phyloP scores from a whole-genome alignment of 2,329 filamentous ascomycete genomes.

The Hymenotorrendiella dingleyae region DNA sequence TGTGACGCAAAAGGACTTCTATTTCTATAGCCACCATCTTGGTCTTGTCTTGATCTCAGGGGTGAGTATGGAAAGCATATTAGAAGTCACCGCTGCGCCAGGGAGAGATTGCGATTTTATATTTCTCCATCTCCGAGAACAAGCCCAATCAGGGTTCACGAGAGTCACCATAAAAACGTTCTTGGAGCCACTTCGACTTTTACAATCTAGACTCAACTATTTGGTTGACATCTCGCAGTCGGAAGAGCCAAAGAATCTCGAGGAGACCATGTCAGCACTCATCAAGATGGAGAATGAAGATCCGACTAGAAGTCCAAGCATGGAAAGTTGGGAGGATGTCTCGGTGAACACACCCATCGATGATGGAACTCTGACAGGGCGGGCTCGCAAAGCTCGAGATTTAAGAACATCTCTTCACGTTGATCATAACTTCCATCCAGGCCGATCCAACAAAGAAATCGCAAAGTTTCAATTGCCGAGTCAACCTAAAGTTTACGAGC shows the following conservation, averaged over 20 bases:
- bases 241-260: conserved; percentile 60
- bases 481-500: conserved; percentile 77
- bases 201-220: conserved; percentile 79
- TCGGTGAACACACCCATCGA: conserved; percentile 55
- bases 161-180: conserved; percentile 87
- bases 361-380: conserved; percentile 42
- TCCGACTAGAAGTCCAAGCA: conserved; percentile 60
- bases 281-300: conserved; percentile 66
- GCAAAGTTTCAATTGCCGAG: conserved; percentile 74
- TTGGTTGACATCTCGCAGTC: conserved; percentile 75
- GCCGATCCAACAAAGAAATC: conserved; percentile 25
- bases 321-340: conserved; percentile 89
- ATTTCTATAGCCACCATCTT: conserved; percentile 94
- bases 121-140: conserved; percentile 62
- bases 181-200: conserved; percentile 75
- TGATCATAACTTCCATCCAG: conserved; percentile 53
- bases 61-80: conserved; percentile 67
- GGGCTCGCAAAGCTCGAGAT: conserved; percentile 40
- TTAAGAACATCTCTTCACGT: conserved; percentile 53
- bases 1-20: conserved; percentile 79
- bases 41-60: conserved; percentile 81
- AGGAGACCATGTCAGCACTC: conserved; percentile 65
- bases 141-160: conserved; percentile 22
- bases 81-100: conserved; percentile 82
- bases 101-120: conserved; percentile 91